Evolutionary conservation across 371 early-diverging fungal species (phyloP).

Genomic region (Zychaea mexicana): DNA sequence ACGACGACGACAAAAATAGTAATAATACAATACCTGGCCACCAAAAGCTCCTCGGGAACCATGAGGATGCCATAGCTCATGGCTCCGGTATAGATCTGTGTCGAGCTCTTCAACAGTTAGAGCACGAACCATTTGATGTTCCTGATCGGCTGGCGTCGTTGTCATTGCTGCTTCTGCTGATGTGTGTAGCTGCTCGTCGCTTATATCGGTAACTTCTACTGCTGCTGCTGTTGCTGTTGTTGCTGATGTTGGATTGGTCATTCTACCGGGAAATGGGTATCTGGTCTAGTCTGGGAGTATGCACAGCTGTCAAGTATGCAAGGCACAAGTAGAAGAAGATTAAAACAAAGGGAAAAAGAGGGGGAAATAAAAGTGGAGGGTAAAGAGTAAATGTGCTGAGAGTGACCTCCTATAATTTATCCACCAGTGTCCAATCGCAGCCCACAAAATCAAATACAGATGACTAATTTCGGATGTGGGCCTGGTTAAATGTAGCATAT

Average conservation of each 20-base stretch:
- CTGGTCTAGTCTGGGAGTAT: too few relatives aligned
- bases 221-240: background rate
- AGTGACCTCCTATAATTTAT: background rate
- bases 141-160: background rate
- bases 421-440: background rate
- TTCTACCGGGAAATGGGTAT: too few relatives aligned
- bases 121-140: conserved; percentile 29
- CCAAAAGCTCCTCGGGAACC: conserved; percentile 91
- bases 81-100: conserved; percentile 68
- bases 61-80: conserved; percentile 78
- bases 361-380: too few relatives aligned
- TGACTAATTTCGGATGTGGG: background rate
- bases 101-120: conserved; percentile 67
- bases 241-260: background rate
- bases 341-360: background rate
- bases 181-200: too few relatives aligned
- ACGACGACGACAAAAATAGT: too few relatives aligned
- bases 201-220: too few relatives aligned
- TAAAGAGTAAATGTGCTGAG: too few relatives aligned
- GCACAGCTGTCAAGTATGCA: background rate
- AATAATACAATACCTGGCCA: conserved; percentile 38
- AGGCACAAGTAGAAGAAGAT: background rate
- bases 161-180: background rate
- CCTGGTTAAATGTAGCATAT: background rate
- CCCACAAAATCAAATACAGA: background rate